Conservation (phyloP, 129 eudicot species). For the Arctium lappa region DNA sequence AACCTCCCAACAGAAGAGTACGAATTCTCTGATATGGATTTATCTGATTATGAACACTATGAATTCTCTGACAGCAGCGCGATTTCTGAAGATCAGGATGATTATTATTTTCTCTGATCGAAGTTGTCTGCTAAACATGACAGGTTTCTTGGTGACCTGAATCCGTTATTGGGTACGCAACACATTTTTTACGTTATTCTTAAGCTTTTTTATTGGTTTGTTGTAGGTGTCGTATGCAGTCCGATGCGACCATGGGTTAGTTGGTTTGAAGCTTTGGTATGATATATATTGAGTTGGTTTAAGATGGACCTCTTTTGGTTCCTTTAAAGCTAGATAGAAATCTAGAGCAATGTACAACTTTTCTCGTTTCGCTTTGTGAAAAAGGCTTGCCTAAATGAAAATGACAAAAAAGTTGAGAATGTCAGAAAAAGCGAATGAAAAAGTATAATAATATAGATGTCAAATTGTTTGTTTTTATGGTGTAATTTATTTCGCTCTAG, state of each 20-base stretch:
- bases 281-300: neutral
- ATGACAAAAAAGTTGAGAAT: neutral
- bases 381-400: neutral
- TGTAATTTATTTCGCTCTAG: neutral
- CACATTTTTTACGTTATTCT: neutral
- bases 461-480: neutral
- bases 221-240: neutral
- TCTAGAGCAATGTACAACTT: neutral
- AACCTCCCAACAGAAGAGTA: conserved; percentile 39
- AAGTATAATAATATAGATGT: neutral
- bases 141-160: neutral
- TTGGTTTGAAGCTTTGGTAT: neutral
- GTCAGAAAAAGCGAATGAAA: neutral
- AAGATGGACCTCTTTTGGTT: neutral
- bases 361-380: neutral
- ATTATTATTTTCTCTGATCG: neutral
- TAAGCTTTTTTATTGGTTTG: neutral
- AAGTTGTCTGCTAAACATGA: neutral
- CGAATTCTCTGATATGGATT: conserved; percentile 27
- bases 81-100: neutral
- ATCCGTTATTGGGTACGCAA: neutral
- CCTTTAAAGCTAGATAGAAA: neutral
- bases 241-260: neutral
- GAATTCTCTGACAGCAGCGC: conserved; percentile 32
- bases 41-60: conserved; percentile 17